These are phyloP conservation scores for Mediolabrus comicus DNA, from an alignment of 108 stramenopile genomes.

Conservation along the genomic window DNA sequence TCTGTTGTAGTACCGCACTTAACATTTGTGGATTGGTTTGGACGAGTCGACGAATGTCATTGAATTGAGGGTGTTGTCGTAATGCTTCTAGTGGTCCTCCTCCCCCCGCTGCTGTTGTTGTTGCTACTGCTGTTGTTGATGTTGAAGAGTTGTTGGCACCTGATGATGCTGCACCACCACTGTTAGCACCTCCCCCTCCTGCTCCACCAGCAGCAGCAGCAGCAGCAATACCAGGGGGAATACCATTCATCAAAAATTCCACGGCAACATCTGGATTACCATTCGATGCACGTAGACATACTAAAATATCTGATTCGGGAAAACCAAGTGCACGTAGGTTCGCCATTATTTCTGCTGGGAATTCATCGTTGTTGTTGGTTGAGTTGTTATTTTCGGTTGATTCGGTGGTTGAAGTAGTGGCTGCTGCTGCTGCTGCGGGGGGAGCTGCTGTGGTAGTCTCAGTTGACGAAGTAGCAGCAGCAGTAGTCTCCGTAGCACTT, in stretches of 20 bases:
- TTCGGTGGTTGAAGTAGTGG: constrained; percentile 45
- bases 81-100: constrained; percentile 74
- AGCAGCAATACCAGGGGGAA: constrained; percentile 70
- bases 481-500: no score
- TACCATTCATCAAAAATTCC: constrained; percentile 97
- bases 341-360: constrained; percentile 65
- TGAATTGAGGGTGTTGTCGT: constrained; percentile 94
- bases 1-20: constrained; percentile 84
- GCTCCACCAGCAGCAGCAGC: constrained; percentile 26
- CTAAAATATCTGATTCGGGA: constrained; percentile 78
- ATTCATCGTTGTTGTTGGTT: constrained; percentile 42
- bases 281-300: constrained; percentile 91
- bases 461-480: constrained; percentile 22
- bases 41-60: constrained; percentile 87
- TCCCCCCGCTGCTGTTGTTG: background rate
- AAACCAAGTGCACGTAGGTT: constrained; percentile 87
- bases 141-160: constrained; percentile 5
- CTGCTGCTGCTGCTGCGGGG: constrained; percentile 36
- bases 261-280: constrained; percentile 96
- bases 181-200: no score
- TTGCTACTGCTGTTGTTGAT: no score
- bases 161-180: constrained; percentile 7
- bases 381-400: no score
- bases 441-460: constrained; percentile 31
- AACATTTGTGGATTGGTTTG: constrained; percentile 91